Percentiles rank a stretch among this genome's conserved stretches.
Evolutionary conservation across 2,329 filamentous ascomycete genomes (phyloP).

Genomic region (Ceratocystis cacaofunesta): DNA sequence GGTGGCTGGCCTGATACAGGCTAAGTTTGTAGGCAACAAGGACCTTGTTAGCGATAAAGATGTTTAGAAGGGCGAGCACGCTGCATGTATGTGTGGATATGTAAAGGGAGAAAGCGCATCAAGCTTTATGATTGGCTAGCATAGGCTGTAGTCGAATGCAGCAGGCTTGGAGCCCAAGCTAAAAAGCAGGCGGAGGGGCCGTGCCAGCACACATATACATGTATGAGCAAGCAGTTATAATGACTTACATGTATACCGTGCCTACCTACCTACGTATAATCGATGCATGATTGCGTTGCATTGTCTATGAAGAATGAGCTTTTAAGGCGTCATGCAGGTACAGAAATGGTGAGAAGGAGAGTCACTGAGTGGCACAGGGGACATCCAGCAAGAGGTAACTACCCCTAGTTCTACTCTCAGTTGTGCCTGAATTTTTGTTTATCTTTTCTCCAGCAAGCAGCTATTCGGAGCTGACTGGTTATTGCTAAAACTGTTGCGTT

Average conservation of each 20-base stretch:
- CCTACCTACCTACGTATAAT: too few species aligned
- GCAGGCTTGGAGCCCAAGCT: not conserved
- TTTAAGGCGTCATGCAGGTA: not conserved
- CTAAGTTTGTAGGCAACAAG: not conserved
- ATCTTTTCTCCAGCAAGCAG: too few species aligned
- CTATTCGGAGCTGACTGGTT: too few species aligned
- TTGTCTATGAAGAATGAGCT: not conserved
- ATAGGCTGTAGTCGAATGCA: not conserved
- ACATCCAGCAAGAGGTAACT: too few species aligned
- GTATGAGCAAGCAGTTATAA: too few species aligned
- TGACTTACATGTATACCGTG: too few species aligned
- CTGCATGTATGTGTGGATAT: too few species aligned
- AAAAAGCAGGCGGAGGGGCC: not conserved
- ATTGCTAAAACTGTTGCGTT: too few species aligned
- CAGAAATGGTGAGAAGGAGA: not conserved
- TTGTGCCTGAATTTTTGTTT: too few species aligned
- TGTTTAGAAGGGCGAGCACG: too few species aligned
- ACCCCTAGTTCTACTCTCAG: too few species aligned
- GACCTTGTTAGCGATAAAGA: not conserved
- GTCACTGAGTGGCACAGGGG: not conserved
- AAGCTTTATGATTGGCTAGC: not conserved
- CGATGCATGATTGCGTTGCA: too few species aligned
- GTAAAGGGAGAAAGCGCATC: not conserved
- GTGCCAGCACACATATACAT: not conserved
- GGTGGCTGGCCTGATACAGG: constrained; percentile 9